Evolutionary conservation across 208 protist species (phyloP).

Genomic region (Trypanosoma conorhini): DNA sequence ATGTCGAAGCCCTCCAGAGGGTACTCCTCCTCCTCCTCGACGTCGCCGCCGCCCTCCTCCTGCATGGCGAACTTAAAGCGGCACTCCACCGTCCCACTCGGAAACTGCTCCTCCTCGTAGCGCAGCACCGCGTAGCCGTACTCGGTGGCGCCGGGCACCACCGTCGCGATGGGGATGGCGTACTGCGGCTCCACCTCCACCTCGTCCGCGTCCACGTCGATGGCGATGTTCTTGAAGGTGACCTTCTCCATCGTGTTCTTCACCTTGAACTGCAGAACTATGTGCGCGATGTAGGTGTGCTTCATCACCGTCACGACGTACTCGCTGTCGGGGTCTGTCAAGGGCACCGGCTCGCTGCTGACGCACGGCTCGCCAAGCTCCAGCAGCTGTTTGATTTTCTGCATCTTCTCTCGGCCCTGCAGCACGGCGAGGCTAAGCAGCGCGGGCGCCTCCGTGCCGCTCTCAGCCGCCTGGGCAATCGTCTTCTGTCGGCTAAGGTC

Average conservation of each 20-base stretch:
- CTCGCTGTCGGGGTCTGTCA: conserved; percentile 97
- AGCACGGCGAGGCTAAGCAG: conserved; percentile 40
- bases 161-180: conserved; percentile 63
- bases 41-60: conserved; percentile 37
- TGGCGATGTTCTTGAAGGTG: conserved; percentile 82
- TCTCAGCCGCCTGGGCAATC: background rate
- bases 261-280: conserved; percentile 96
- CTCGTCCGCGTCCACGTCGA: conserved; percentile 78
- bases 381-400: conserved; percentile 59
- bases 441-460: background rate
- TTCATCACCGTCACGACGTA: conserved; percentile 97
- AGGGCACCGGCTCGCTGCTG: conserved; percentile 63
- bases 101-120: conserved; percentile 65
- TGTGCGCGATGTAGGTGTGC: conserved; percentile 89
- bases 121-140: conserved; percentile 78
- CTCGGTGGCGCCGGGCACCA: conserved; percentile 56
- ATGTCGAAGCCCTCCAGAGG: conserved; percentile 84
- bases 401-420: conserved; percentile 69
- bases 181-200: conserved; percentile 83
- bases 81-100: conserved; percentile 63
- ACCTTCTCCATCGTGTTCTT: conserved; percentile 95
- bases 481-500: conserved; percentile 18
- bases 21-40: conserved; percentile 74
- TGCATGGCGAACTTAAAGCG: conserved; percentile 75
- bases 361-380: conserved; percentile 69